Conservation (phyloP, 345 rosid species). For the Murraya koenigii region DNA sequence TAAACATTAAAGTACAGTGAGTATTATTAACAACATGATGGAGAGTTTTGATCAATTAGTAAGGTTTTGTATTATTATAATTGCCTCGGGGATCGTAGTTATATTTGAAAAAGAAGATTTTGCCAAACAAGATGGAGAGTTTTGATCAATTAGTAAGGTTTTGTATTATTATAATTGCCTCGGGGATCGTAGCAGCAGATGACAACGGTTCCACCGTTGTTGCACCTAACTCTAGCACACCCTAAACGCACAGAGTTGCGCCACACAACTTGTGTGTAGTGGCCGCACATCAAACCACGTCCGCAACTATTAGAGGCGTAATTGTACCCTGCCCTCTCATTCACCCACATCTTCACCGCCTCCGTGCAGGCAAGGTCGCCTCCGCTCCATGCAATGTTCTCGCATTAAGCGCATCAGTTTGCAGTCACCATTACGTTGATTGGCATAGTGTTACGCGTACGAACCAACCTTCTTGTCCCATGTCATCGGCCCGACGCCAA, state of each 20-base stretch:
- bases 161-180: conserved; percentile 43
- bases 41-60: neutral
- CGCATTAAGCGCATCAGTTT: conserved; percentile 49
- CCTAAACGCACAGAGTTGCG: conserved; percentile 47
- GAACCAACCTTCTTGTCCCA: conserved; percentile 48
- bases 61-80: conserved; percentile 38
- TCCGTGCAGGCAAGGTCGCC: conserved; percentile 33
- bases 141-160: conserved; percentile 27
- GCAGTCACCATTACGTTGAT: conserved; percentile 32
- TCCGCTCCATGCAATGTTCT: conserved; percentile 51
- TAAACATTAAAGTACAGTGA: too few species aligned
- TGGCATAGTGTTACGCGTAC: conserved; percentile 43
- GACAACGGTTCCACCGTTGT: conserved; percentile 42
- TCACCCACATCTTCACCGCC: conserved; percentile 55
- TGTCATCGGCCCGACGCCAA: conserved; percentile 34
- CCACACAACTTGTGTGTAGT: conserved; percentile 75
- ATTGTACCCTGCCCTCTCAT: conserved; percentile 46
- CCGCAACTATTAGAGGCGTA: conserved; percentile 46
- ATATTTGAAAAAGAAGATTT: too few species aligned
- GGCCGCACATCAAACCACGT: conserved; percentile 41
- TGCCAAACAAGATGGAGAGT: too few species aligned
- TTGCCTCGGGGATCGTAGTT: conserved; percentile 69
- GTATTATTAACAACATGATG: too few species aligned
- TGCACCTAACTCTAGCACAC: conserved; percentile 60
- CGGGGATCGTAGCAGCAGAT: conserved; percentile 60